Evolutionary conservation across 306 rosid species (phyloP).

Genomic region (Carpinus fangiana): DNA sequence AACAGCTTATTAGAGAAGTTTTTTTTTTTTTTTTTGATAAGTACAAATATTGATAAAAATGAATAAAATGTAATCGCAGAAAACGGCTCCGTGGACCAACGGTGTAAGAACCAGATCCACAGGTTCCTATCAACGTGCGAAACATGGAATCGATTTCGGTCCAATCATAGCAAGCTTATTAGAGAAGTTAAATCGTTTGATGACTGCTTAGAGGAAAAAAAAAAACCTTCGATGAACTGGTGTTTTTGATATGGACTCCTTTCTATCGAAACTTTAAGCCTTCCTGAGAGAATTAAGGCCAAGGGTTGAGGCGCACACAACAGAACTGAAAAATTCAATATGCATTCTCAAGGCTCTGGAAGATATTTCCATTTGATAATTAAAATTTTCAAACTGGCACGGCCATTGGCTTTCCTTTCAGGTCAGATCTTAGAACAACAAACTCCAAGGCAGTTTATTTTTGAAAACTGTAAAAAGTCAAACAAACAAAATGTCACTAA

Average conservation of each 20-base stretch:
- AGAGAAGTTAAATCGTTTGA: too few species aligned
- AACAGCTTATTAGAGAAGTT: too few species aligned
- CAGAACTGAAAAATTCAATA: too few species aligned
- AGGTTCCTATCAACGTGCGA: constrained; percentile 82
- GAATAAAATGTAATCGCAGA: constrained; percentile 59
- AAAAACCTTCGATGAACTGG: too few species aligned
- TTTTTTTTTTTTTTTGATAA: too few species aligned
- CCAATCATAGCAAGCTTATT: constrained; percentile 63
- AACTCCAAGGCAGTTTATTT: background rate
- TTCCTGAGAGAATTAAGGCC: background rate
- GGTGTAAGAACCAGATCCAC: constrained; percentile 28
- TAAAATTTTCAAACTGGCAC: background rate
- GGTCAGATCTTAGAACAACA: background rate
- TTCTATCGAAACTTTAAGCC: background rate
- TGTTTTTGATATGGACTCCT: background rate
- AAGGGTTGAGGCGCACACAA: too few species aligned
- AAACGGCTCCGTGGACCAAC: constrained; percentile 67
- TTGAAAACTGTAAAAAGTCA: background rate
- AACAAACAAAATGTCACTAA: background rate
- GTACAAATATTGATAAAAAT: fast-evolving
- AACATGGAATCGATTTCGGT: constrained; percentile 47
- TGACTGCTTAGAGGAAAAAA: too few species aligned
- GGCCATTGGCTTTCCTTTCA: background rate
- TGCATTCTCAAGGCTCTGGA: background rate
- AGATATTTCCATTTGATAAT: background rate